Evolutionary conservation across 2,329 filamentous ascomycete species (phyloP).

Genomic region (Paracamarosporium sp.): DNA sequence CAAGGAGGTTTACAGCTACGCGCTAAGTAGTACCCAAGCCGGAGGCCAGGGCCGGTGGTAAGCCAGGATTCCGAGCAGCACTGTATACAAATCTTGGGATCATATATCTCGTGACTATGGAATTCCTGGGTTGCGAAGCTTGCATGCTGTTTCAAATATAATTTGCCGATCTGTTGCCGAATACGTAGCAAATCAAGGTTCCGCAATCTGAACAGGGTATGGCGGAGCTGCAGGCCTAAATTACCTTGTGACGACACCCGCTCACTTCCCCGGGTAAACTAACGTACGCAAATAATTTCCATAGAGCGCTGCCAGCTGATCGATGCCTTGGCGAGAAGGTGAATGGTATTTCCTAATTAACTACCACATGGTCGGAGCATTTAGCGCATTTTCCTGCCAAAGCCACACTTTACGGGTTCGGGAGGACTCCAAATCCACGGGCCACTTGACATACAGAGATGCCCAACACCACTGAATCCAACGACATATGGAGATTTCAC

Average conservation of each 20-base stretch:
- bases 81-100: conserved; percentile 1
- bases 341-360: not conserved
- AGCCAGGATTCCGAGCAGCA: not conserved
- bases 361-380: conserved; percentile 1
- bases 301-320: conserved; percentile 5
- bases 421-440: not conserved
- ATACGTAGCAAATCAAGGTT: not conserved
- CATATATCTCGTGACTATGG: not conserved
- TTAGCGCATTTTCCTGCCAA: not conserved
- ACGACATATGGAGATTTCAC: not conserved
- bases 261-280: conserved; percentile 3
- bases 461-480: not conserved
- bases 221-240: not conserved
- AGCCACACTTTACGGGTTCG: not conserved
- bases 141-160: conserved; percentile 5
- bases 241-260: conserved; percentile 1
- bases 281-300: not conserved
- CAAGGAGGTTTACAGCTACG: conserved; percentile 2
- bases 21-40: not conserved
- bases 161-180: conserved; percentile 5
- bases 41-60: conserved; percentile 1
- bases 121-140: conserved; percentile 6
- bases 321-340: conserved; percentile 1
- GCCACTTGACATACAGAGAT: not conserved
- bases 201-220: conserved; percentile 4